Evolutionary conservation across 2,329 filamentous ascomycete species (phyloP).

Genomic region (Chaetomium strumarium): DNA sequence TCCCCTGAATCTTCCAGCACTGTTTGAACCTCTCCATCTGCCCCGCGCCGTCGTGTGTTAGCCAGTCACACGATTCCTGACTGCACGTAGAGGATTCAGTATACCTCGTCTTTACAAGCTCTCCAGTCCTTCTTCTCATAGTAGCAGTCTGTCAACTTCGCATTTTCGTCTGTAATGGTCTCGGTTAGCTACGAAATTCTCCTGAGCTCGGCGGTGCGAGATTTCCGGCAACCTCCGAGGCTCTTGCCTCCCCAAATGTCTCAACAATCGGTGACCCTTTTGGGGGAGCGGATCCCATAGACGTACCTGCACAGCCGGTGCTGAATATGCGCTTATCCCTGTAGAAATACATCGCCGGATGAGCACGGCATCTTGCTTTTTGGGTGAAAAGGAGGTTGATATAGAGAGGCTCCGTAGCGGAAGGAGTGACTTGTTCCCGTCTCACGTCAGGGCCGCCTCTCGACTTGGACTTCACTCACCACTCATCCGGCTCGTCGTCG

Average conservation of each 20-base stretch:
- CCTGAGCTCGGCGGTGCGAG: not conserved
- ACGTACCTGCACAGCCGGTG: constrained; percentile 80
- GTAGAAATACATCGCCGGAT: constrained; percentile 25
- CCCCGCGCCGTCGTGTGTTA: constrained; percentile 7
- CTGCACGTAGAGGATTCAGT: not conserved
- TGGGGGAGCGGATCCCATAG: not conserved
- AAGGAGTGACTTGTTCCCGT: not conserved
- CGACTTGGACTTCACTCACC: constrained; percentile 49
- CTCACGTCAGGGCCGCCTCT: not conserved
- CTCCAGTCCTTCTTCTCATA: constrained; percentile 96
- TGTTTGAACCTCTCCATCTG: constrained; percentile 86
- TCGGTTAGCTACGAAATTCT: constrained; percentile 5
- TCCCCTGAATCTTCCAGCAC: constrained; percentile 88
- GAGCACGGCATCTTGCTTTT: constrained; percentile 3
- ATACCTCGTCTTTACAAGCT: constrained; percentile 76
- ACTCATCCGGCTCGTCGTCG: constrained; percentile 91
- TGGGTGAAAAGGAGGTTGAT: not conserved
- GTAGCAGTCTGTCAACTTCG: constrained; percentile 90
- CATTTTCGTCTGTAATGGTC: constrained; percentile 66
- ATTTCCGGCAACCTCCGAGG: constrained; percentile 9
- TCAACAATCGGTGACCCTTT: constrained; percentile 2
- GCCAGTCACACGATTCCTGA: not conserved
- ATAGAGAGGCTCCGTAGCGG: not conserved
- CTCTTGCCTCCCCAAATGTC: not conserved
- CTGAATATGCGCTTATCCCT: constrained; percentile 98